phyloP scores from a whole-genome alignment of 192 early-diverging fungal genomes.

The Podila minutissima region DNA sequence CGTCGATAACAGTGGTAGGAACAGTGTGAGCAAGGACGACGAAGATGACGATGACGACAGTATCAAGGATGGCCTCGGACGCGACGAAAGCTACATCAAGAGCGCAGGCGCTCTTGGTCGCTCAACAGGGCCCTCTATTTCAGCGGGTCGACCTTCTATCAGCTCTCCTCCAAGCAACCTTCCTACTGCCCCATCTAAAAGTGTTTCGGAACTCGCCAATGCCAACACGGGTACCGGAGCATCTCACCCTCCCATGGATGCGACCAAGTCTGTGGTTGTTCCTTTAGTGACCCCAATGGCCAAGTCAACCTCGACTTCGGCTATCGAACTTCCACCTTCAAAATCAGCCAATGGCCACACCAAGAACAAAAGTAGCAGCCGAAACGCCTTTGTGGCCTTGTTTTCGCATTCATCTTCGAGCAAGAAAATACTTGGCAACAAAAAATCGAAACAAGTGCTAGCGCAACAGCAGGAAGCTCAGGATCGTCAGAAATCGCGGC shows the following conservation, averaged over 20 bases:
- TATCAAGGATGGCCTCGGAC: slow-evolving; percentile 3
- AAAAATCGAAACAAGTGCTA: slow-evolving; percentile 1
- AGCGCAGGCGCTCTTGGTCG: slow-evolving; percentile 11
- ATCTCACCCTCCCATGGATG: not conserved
- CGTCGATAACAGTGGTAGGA: slow-evolving; percentile 33
- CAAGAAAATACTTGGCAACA: slow-evolving; percentile 18
- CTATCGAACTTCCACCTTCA: not conserved
- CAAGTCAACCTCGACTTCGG: not conserved
- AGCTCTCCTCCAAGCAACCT: not conserved
- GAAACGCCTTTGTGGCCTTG: slow-evolving; percentile 26
- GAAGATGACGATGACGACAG: slow-evolving; percentile 13
- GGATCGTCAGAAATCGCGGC: not conserved
- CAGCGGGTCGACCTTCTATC: not conserved
- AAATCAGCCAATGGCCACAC: slow-evolving; percentile 20
- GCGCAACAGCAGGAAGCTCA: not conserved
- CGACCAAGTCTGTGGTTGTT: slow-evolving; percentile 6
- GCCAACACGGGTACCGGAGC: not conserved
- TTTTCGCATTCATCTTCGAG: slow-evolving; percentile 17
- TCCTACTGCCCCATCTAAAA: not conserved
- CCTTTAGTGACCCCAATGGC: slow-evolving; percentile 1
- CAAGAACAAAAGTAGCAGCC: slow-evolving; percentile 32
- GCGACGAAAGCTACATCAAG: not conserved
- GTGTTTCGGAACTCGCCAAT: not conserved
- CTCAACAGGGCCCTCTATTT: not conserved
- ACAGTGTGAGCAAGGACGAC: slow-evolving; percentile 26